Evolutionary conservation across 257 asterid species (phyloP).

Genomic region (Marsdenia floribunda): DNA sequence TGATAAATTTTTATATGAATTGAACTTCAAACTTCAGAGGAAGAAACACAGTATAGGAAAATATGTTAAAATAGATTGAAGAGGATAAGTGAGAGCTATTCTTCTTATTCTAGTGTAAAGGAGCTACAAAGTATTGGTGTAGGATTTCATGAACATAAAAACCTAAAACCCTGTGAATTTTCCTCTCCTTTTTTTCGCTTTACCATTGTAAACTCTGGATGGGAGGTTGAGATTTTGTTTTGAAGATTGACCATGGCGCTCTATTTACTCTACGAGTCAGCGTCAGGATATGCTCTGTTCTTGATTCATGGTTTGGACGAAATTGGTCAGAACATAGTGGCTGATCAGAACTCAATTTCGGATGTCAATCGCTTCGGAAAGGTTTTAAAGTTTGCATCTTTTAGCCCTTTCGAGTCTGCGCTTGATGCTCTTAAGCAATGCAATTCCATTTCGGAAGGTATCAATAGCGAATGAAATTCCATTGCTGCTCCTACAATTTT

Average conservation of each 20-base stretch:
- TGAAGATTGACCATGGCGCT: slow-evolving; percentile 38
- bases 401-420: slow-evolving; percentile 78
- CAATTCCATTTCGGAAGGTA: slow-evolving; percentile 92
- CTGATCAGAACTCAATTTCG: slow-evolving; percentile 58
- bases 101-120: no score
- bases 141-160: no score
- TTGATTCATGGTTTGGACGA: slow-evolving; percentile 70
- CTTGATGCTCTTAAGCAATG: slow-evolving; percentile 91
- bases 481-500: no score
- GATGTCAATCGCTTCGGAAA: slow-evolving; percentile 80
- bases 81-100: no score
- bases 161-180: no score
- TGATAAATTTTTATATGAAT: no score
- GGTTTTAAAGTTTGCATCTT: slow-evolving; percentile 65
- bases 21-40: no score
- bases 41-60: no score
- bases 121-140: no score
- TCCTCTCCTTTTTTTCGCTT: no score
- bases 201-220: no score
- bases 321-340: slow-evolving; percentile 85
- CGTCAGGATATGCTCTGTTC: slow-evolving; percentile 71
- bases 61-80: no score
- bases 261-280: slow-evolving; percentile 67
- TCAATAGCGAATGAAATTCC: not conserved
- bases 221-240: not conserved